phyloP scores from a whole-genome alignment of 2,329 filamentous ascomycete species.

The Aspergillus ibericus region DNA sequence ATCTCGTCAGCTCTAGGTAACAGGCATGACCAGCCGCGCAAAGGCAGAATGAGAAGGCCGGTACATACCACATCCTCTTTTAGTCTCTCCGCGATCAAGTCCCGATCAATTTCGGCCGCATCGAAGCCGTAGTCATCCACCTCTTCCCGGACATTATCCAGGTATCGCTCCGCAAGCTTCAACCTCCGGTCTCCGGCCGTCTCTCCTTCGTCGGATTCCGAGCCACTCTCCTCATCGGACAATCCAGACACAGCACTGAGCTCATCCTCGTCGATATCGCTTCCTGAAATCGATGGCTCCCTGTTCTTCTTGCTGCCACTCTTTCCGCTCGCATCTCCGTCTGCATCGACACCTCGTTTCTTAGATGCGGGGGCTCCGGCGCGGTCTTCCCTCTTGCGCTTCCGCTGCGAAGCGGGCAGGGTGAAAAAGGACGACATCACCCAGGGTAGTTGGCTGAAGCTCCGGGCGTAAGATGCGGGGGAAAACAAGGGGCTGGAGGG shows the following conservation, averaged over 20 bases:
- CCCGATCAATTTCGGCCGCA: slow-evolving; percentile 87
- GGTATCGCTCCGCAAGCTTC: slow-evolving; percentile 85
- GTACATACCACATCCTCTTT: slow-evolving; percentile 75
- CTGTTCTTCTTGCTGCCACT: slow-evolving; percentile 52
- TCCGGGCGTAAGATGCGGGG: neutral
- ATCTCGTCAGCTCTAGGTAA: slow-evolving; percentile 16
- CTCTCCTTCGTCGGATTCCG: slow-evolving; percentile 73
- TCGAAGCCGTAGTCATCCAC: slow-evolving; percentile 86
- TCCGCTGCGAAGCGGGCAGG: slow-evolving; percentile 79
- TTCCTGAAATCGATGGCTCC: slow-evolving; percentile 84
- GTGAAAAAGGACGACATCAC: slow-evolving; percentile 96
- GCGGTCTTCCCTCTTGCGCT: slow-evolving; percentile 72
- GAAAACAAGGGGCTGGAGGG: neutral
- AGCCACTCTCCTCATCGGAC: slow-evolving; percentile 55
- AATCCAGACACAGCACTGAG: slow-evolving; percentile 49
- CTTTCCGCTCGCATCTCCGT: slow-evolving; percentile 29
- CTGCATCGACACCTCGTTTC: slow-evolving; percentile 44
- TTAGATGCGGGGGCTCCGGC: slow-evolving; percentile 45
- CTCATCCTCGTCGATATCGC: slow-evolving; percentile 70
- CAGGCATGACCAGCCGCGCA: neutral
- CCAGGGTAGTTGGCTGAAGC: neutral
- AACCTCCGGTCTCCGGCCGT: slow-evolving; percentile 86
- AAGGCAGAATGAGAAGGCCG: neutral
- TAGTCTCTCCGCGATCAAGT: slow-evolving; percentile 85
- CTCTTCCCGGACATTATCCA: slow-evolving; percentile 84